Conservation (phyloP, 257 asterid genomes). For the Solanum chiquidenum region DNA sequence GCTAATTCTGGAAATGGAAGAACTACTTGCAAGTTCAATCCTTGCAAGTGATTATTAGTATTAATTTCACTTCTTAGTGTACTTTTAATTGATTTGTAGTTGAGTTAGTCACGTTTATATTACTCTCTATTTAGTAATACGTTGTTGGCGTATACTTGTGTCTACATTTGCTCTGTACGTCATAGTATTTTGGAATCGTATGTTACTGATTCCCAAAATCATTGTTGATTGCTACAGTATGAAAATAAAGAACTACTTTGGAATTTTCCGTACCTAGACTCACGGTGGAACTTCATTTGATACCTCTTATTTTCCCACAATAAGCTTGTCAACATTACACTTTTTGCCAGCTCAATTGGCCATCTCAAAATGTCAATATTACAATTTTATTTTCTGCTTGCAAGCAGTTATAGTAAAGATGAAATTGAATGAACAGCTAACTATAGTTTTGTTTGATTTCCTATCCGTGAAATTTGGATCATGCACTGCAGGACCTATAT, state of each 20-base stretch:
- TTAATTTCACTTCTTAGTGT: not conserved
- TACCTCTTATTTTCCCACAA: not conserved
- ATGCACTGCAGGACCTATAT: too few species aligned
- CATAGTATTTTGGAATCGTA: not conserved
- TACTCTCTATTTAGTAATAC: not conserved
- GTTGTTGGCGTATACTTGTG: not conserved
- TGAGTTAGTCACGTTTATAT: not conserved
- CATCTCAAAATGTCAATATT: not conserved
- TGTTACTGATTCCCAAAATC: not conserved
- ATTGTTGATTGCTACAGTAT: not conserved
- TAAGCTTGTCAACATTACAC: not conserved
- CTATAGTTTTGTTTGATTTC: too few species aligned
- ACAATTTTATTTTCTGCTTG: not conserved
- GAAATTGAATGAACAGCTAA: too few species aligned
- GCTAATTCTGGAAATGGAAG: slow-evolving; percentile 59
- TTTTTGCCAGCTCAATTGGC: too few species aligned
- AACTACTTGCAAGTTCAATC: slow-evolving; percentile 48
- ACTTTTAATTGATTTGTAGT: not conserved
- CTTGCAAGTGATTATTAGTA: slow-evolving; percentile 43
- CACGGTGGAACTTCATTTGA: not conserved
- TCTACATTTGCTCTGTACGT: not conserved
- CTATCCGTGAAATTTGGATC: too few species aligned
- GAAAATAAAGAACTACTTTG: not conserved
- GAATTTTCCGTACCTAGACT: not conserved
- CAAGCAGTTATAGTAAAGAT: not conserved